Base-by-base conservation (phyloP, 2,329 filamentous ascomycete species). In the Lachnellula hyalina region DNA sequence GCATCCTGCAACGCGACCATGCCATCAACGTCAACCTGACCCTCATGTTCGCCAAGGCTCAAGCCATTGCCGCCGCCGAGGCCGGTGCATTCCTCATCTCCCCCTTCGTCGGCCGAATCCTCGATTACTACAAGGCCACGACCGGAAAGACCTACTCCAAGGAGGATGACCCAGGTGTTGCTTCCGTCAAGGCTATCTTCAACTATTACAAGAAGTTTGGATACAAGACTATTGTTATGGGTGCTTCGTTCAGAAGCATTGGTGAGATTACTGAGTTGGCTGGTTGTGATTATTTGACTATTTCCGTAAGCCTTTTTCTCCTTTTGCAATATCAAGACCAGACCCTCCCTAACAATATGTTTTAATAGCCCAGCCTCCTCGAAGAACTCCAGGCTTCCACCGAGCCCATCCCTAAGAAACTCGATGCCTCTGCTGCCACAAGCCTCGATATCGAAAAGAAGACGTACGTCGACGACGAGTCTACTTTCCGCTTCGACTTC, bases 161-260 rank as follows among this genome's bases (percentile, higher is more conserved):
- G 74, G 79, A 89, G 75, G 89, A 96, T 74, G 94, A 99, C 81
- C 94, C 94, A 55, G 94, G 94, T 81, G 94, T 99, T 75, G 83
- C 90, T 79, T 93, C 88, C 64, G 94, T 99, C 71, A 83, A 93
- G 82, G 72, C 70, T 75, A 99, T 99, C 80, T 99, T 87, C 86
- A 94, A 99, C 85, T 99, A 99, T 89, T 99, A 99, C 88, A 99
- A 99, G 90, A 97, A 97, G 84, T 90, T 80, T 75, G 90, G 89
- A 75, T 96, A 99, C 87, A 96, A 96, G 70, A 99, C 94, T 75
- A 96, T 97, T 68, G 94, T 99, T 77, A 99, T 99, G 94, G 94
- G 94, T 71, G 94, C 94, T 66, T 96, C 92, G 41, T 99, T 99
- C 90, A 86, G 94, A 74, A 97, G 88, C 81, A 79, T 79, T 61